Base-by-base conservation (phyloP, 2,329 filamentous ascomycete species). In the Sphaerostilbella broomeana region DNA sequence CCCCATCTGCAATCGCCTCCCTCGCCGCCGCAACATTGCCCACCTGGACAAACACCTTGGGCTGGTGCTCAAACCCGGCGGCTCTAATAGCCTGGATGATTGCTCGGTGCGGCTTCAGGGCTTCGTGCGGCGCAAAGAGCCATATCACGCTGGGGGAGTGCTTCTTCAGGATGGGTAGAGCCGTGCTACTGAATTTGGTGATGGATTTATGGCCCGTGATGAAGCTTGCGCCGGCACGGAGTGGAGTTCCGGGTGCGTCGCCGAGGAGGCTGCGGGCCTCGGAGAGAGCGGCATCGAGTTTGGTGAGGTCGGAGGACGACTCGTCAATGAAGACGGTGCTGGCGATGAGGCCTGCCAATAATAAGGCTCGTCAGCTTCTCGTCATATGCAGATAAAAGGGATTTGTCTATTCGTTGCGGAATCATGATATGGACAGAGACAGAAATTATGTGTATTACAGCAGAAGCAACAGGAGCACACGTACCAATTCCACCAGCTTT, bases 101-200 rank as follows among this genome's bases (percentile, higher is more conserved):
- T 35, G 40, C 50, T 6, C 42, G 47, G 38, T 65, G 60, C 9
- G 63, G 61, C 12, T 64, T 59, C 15, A 62, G 53, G 12, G 66
- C 55, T 5, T 64, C 61, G 21, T 64, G 59, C 2, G 78, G 77
- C 3, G 79, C 80, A 51, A 84, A 84, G 32, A 85, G 68, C 81
- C 81, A 85, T 7, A 80, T 65, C 0, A 77, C 79, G 3, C 70
- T 71, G 2, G 79, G 78, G 0, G 58, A 59, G 55, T 78, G 70
- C 44, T 64, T 60, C 17, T 53, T 52, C 13, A 85, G 61, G 10
- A 81, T 47, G 1, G 71, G 69, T 2, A 77, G 54, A 2, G 65
- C 63, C n/a, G 64, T 68, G 40, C 57, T 44, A 18, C 49, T 43
- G 47, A 74, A 73, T 35, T 59, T 47, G 1, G 43, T n/a, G 2